A percentile compares a stretch with the other conserved stretches of the same genome.
phyloP scores from a whole-genome alignment of 148 eudicot species.

The Spergularia marina region DNA sequence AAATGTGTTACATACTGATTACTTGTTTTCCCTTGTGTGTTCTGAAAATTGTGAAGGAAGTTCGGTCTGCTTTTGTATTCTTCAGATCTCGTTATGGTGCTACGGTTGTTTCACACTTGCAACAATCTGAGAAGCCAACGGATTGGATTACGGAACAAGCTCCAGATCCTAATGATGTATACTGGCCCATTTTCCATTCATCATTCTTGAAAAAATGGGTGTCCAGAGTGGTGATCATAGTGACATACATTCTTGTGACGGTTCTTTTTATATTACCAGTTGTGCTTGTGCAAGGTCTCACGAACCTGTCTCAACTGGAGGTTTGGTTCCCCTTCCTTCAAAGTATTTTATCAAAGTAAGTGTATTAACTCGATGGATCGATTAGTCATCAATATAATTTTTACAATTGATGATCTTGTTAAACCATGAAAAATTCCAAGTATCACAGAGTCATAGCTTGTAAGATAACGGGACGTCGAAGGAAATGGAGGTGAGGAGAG shows the following conservation, averaged over 20 bases:
- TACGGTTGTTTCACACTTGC: conserved; percentile 50
- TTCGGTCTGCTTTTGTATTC: conserved; percentile 81
- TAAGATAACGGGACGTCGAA: background rate
- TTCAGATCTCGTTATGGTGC: conserved; percentile 77
- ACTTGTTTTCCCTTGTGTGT: conserved; percentile 5
- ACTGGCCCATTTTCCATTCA: conserved; percentile 73
- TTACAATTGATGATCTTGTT: background rate
- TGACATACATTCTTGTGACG: conserved; percentile 49
- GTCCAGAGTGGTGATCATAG: conserved; percentile 47
- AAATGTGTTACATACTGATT: conserved; percentile 13
- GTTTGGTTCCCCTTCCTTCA: conserved; percentile 55
- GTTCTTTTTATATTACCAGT: conserved; percentile 66
- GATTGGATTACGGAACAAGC: conserved; percentile 68
- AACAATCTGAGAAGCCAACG: conserved; percentile 66
- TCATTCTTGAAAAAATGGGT: conserved; percentile 67
- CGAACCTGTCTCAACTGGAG: conserved; percentile 64
- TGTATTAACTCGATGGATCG: background rate
- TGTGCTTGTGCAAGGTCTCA: conserved; percentile 66
- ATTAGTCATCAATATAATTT: background rate
- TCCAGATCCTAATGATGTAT: conserved; percentile 78
- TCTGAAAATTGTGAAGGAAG: conserved; percentile 44
- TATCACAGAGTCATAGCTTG: background rate
- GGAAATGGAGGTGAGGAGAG: too few relatives aligned
- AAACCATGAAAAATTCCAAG: background rate
- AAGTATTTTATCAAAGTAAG: conserved; percentile 47